These are phyloP conservation scores for Corchorus capsularis DNA, from an alignment of 345 rosid species.

Conservation along the genomic window DNA sequence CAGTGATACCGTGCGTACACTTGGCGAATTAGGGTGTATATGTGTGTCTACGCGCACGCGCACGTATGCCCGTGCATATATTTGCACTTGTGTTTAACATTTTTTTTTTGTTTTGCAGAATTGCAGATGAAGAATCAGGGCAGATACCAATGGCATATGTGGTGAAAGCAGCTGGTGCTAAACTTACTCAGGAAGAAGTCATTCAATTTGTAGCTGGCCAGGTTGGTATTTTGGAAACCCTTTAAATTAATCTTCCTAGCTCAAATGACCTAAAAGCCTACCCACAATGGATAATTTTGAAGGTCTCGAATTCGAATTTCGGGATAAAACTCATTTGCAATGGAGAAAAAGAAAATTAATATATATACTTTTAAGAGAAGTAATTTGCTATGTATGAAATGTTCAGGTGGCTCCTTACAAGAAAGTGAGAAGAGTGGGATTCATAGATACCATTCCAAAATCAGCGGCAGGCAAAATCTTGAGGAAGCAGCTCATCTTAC, in stretches of 20 bases:
- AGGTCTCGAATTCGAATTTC: no score
- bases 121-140: slow-evolving; percentile 67
- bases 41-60: background rate
- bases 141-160: slow-evolving; percentile 73
- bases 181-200: slow-evolving; percentile 51
- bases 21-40: background rate
- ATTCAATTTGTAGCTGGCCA: slow-evolving; percentile 57
- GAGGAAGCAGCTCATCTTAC: slow-evolving; percentile 54
- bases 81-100: background rate
- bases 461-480: slow-evolving; percentile 70
- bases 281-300: no score
- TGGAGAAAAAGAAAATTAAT: no score
- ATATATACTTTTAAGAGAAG: no score
- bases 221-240: slow-evolving; percentile 33
- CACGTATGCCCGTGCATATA: no score
- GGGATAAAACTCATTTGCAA: no score
- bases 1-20: slow-evolving; percentile 56
- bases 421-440: slow-evolving; percentile 58
- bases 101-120: slow-evolving; percentile 29
- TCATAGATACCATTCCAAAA: slow-evolving; percentile 53
- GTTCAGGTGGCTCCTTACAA: slow-evolving; percentile 73
- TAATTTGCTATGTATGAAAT: background rate
- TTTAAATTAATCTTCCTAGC: background rate
- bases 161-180: slow-evolving; percentile 46
- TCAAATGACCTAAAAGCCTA: no score